phyloP scores from a whole-genome alignment of 2,329 filamentous ascomycete species.

The Chlorencoelia australis region DNA sequence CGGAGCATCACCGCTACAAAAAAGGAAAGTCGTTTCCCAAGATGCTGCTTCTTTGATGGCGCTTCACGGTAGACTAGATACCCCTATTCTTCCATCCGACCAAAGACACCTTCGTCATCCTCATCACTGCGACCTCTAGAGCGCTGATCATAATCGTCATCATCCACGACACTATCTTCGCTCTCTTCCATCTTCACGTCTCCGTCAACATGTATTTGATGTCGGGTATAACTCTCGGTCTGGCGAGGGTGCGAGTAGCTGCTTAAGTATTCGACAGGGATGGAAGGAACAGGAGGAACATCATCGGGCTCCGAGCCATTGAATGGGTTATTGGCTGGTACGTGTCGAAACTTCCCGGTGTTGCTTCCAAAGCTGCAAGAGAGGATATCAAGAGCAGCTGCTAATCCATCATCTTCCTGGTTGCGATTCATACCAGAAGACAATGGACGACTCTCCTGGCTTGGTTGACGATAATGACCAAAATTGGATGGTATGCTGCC shows the following conservation, averaged over 20 bases:
- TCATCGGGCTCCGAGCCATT: conserved; percentile 58
- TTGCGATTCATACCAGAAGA: conserved; percentile 70
- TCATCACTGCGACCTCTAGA: conserved; percentile 65
- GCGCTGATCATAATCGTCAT: conserved; percentile 51
- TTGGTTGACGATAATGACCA: conserved; percentile 53
- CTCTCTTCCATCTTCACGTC: conserved; percentile 62
- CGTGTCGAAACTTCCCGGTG: no score
- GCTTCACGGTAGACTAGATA: no score
- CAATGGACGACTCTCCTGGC: conserved; percentile 64
- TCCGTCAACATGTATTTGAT: conserved; percentile 42
- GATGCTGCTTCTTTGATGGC: no score
- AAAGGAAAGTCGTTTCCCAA: no score
- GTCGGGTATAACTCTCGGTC: conserved; percentile 54
- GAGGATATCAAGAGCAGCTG: conserved; percentile 79
- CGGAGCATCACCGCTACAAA: conserved; percentile 44
- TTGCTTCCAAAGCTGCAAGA: conserved; percentile 70
- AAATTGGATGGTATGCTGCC: conserved; percentile 42
- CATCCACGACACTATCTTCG: conserved; percentile 51
- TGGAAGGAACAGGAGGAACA: conserved; percentile 76
- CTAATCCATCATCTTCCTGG: conserved; percentile 76
- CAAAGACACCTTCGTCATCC: conserved; percentile 92
- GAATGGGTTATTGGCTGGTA: conserved; percentile 50
- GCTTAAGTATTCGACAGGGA: conserved; percentile 68
- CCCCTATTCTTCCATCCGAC: conserved; percentile 92
- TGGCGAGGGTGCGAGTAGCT: conserved; percentile 52